Evolutionary conservation across 2,329 filamentous ascomycete genomes (phyloP), one percentile per base, ranked within the genome.

Genomic region (Trichoderma brevicompactum): DNA sequence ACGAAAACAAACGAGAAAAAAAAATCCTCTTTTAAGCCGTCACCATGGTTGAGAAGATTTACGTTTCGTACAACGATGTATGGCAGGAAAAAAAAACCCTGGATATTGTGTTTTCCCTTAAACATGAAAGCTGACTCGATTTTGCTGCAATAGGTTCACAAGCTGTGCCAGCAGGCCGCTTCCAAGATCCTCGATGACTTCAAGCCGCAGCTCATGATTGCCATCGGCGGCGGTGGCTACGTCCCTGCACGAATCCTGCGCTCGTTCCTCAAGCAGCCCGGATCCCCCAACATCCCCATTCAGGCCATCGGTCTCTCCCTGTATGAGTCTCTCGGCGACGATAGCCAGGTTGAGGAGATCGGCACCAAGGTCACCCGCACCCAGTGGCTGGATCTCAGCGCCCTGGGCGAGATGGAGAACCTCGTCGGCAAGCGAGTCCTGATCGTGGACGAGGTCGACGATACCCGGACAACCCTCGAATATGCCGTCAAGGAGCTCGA

Each of bases 291-390:
- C 83, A 99, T 99, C 75, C 94, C 95, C 71, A 99, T 99, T 80
- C 95, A 99, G 85, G 95, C 95, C 70, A 99, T 99, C 78, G 95
- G 95, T 55, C 90, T 99, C 69, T 98, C 94, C 23, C 89, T 99
- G 64, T 99, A 99, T 84, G 95, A 99, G 82, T 85, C 88, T 69
- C 89, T 98, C 54, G 84, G 86, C 49, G 80, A 83, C 65, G 78
- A 79, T 65, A 72, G 72, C 58, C 81, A 81, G 66, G 79, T 80
- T 66, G 95, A 99, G 81, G 81, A 85, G 69, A 89, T 91, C 49
- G 94, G 94, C 70, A 97, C 92, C 70, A 95, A 96, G 82, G 95
- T 99, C 72, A 98, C 92, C 48, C 91, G 95, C 72, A 98, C 95
- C 44, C 95, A 99, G 86, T 99, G 95, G 95, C 88, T 99, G 65